Evolutionary conservation across 257 asterid species (phyloP), one percentile per base, ranked within the genome.

Genomic region (Forsythia viridissima): DNA sequence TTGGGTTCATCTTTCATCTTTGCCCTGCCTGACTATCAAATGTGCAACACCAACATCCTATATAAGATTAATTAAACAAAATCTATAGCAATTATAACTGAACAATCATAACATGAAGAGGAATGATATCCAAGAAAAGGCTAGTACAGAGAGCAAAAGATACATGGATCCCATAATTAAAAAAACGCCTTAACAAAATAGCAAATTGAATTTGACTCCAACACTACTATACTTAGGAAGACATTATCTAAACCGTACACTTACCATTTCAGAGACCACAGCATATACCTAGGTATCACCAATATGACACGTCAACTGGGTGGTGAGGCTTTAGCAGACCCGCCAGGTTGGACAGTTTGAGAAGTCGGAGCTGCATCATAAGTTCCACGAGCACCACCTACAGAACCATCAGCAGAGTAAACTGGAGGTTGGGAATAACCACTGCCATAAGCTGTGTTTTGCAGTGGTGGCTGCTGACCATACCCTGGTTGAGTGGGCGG

Each of bases 391-490:
- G 83, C 85, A 82, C 63, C 73, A 42, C 84, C 86, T 55, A 84
- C 42, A 55, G 80, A 77, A 10, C 84, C 90, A 81, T 89, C 96
- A 65, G 89, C 46, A 24, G 96, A 67, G 76, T 91, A 90, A 6
- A 85, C 86, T 36, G 88, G 85, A 67, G 91, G 89, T 86, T 88
- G 92, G 41, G 97, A 52, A 80, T 90, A 88, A 52, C 87, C 92
- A 81, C 84, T 85, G 52, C 88, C 84, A 75, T 90, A 90, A 77
- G 40, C 84, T 70, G 44, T 70, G 42, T 51, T 88, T 81, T 0
- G 80, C 13, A 0, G 84, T n/a, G 81, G 80, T 77, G 78, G 86
- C 74, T 80, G 89, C 70, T 61, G 70, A 63, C 39, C 70, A 63
- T 30, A 63, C 7, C 70, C 40, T 3, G 39, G 18, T 63, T 63